Evolutionary conservation across 148 eudicot species (phyloP).

Genomic region (Chenopodium berlandieri): DNA sequence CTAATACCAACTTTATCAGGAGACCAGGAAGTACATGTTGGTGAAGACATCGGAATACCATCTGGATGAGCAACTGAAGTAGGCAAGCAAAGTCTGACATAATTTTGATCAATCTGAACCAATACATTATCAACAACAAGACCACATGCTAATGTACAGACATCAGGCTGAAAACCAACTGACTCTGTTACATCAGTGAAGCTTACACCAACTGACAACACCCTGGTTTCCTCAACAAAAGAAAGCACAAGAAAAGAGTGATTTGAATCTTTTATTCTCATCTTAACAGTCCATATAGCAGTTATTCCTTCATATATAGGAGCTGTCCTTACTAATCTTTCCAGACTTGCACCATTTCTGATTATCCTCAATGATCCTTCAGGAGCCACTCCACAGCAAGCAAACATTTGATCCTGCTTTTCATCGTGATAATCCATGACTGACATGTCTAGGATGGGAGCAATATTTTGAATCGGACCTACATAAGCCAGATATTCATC

Average conservation of each 20-base stretch:
- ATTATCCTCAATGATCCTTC: conserved; percentile 92
- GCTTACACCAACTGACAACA: conserved; percentile 91
- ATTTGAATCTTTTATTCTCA: conserved; percentile 55
- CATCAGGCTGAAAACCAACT: conserved; percentile 85
- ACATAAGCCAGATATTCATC: conserved; percentile 51
- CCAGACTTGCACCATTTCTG: conserved; percentile 84
- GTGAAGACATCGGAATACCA: conserved; percentile 56
- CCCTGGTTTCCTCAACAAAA: conserved; percentile 96
- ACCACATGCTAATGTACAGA: conserved; percentile 95
- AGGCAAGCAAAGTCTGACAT: conserved; percentile 79
- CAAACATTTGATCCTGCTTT: conserved; percentile 95
- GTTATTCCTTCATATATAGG: conserved; percentile 88
- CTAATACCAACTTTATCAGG: conserved; percentile 67
- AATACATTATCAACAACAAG: conserved; percentile 65
- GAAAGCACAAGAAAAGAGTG: conserved; percentile 90
- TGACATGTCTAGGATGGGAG: conserved; percentile 94
- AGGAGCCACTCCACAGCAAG: conserved; percentile 93
- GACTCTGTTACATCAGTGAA: conserved; percentile 90
- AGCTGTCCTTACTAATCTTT: conserved; percentile 82
- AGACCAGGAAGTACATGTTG: conserved; percentile 68
- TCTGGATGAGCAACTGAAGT: conserved; percentile 51
- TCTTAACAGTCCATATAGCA: conserved; percentile 80
- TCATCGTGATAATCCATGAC: conserved; percentile 82
- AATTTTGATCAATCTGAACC: conserved; percentile 73
- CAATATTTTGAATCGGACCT: conserved; percentile 79